Conservation (phyloP, 129 eudicot species). For the Chrysanthemum seticuspe region DNA sequence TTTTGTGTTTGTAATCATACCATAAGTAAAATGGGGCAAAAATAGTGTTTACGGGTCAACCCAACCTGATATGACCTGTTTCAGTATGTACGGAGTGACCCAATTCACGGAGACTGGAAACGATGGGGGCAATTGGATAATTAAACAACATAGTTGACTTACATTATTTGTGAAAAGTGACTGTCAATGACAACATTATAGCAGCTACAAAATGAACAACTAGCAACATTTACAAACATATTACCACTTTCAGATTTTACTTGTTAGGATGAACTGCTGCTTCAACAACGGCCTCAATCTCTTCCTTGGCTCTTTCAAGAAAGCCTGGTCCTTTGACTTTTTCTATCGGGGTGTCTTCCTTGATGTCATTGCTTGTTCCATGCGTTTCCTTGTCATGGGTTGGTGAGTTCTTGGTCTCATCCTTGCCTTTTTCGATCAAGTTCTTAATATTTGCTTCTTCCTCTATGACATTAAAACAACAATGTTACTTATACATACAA, state of each 20-base stretch:
- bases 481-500: no score
- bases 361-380: constrained; percentile 69
- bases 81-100: not conserved
- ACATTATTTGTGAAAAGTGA: not conserved
- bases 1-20: no score
- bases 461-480: no score
- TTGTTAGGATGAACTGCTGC: constrained; percentile 53
- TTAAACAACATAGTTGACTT: constrained; percentile 12
- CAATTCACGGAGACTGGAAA: not conserved
- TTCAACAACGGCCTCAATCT: constrained; percentile 65
- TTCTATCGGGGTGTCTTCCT: constrained; percentile 55
- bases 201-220: not conserved
- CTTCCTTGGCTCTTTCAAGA: constrained; percentile 68
- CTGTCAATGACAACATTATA: not conserved
- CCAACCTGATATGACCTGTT: not conserved
- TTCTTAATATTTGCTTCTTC: no score
- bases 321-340: constrained; percentile 69
- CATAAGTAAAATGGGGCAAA: no score
- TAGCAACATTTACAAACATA: not conserved
- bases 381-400: constrained; percentile 83
- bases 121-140: not conserved
- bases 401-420: no score
- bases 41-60: no score
- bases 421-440: not conserved
- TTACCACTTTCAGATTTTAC: constrained; percentile 13